Conservation (phyloP, 768 basidiomycete genomes). For the Holtermanniella nyarrowii region DNA sequence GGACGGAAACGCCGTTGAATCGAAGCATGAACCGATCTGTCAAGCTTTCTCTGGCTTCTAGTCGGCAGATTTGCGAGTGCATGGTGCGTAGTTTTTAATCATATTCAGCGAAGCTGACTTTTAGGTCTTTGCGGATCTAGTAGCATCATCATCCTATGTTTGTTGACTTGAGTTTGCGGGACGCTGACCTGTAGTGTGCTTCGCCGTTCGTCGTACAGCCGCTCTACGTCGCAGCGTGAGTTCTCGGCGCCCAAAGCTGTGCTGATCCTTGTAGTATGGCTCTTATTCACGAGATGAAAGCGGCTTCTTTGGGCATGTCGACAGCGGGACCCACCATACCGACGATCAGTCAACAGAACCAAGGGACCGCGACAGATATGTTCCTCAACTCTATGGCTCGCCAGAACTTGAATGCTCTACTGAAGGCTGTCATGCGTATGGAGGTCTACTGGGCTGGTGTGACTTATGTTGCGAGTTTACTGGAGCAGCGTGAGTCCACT, state of each 20-base stretch:
- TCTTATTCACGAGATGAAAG: conserved; percentile 27
- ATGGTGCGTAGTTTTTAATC: conserved; percentile 21
- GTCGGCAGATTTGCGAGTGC: conserved; percentile 37
- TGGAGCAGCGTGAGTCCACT: conserved; percentile 22
- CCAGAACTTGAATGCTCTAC: conserved; percentile 26
- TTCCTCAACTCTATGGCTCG: conserved; percentile 25
- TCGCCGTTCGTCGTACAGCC: conserved; percentile 30
- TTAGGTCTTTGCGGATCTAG: conserved; percentile 30
- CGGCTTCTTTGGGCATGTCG: conserved; percentile 2
- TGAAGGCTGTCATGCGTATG: conserved; percentile 22
- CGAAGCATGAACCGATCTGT: conserved; percentile 29
- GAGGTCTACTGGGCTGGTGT: conserved; percentile 32
- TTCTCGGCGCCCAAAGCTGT: conserved; percentile 2
- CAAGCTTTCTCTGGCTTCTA: conserved; percentile 26
- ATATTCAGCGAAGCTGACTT: background rate
- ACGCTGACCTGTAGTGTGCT: conserved; percentile 7
- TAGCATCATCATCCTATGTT: conserved; percentile 17
- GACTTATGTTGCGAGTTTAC: conserved; percentile 16
- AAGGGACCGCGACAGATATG: conserved; percentile 19
- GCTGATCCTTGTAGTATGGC: conserved; percentile 19
- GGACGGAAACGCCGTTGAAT: conserved; percentile 36
- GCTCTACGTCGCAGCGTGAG: conserved; percentile 29
- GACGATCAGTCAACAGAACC: background rate
- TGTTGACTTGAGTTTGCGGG: background rate
- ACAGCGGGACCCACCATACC: background rate